Base-by-base conservation (phyloP, 352 stramenopile genomes). In the Elongisporangium prolatum region DNA sequence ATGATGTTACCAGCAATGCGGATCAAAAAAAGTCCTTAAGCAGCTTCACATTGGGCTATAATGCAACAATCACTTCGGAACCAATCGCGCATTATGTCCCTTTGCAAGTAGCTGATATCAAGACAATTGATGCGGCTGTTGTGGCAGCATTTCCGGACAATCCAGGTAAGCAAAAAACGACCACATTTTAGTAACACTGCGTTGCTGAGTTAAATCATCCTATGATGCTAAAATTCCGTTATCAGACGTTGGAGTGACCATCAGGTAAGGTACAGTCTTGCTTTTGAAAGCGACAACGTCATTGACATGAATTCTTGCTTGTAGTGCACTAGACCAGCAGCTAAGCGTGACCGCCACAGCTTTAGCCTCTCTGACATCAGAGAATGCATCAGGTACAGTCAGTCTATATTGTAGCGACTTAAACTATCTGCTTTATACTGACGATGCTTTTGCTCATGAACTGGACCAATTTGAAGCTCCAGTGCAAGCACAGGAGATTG, bases 401-500 rank as follows among this genome's bases (percentile, higher is more conserved):
- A 13, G 28, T 40, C 25, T 34, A 8, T 34, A 34, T 34, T n/a
- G n/a, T n/a, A n/a, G n/a, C n/a, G n/a, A n/a, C n/a, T n/a, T n/a
- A n/a, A n/a, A n/a, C n/a, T 40, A 40, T 40, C 28, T 14, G 9
- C 28, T 9, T 40, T 40, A 13, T 13, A 2, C 8, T 40, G 28
- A 40, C 28, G 28, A 14, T 40, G 9, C 14, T 13, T 13, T 40
- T 59, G 25, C 48, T 25, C 56, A 28, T 22, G n/a, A 37, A n/a
- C 21, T 34, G 16, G 34, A 6, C 17, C 20, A 18, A 59, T 20
- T 14, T 24, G 21, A 2, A 51, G n/a, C 28, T 72, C 64, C 63
- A 16, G 48, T 65, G 21, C 69, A 84, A 40, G 53, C 84, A 17
- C 53, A 74, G 21, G 68, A 77, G 22, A 79, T 87, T 40, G 61